Evolutionary conservation across 1,139 yeast genomes (phyloP), one percentile per base, ranked within the genome.

Genomic region (Yamadazyma jaroonii): DNA sequence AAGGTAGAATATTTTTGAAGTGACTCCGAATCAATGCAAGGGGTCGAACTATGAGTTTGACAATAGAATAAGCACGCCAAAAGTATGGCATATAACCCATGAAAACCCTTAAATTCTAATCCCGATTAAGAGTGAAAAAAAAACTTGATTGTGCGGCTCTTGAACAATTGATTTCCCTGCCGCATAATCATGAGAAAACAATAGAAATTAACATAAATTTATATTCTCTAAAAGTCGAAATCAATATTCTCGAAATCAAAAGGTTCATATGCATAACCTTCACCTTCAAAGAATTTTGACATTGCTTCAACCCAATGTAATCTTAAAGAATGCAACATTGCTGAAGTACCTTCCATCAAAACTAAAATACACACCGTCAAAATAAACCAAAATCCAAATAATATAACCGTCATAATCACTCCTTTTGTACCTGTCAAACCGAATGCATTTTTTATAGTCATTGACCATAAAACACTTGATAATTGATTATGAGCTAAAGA

Each of bases 301-400:
- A 94, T 94, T 24, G 97, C 90, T 64, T 94, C 99, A 40, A 94
- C 98, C 99, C 99, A 92, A 61, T 92, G 98, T 56, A 92, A 70
- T 63, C 98, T 85, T 53, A 94, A 75, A 20, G 97, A 86, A 64
- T 94, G 99, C 54, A 94, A 75, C 98, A 94, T 94, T 22, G 98
- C 98, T 30, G 96, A 86, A 0, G 98, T 94, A 37, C 99, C 99
- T 64, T 94, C 98, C 98, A 94, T 92, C 43, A 89, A 72, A 36
- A 94, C 97, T 58, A 94, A 74, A 42, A 94, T 89, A 49, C 89
- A 81, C 32, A 89, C 90, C 0, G 98, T 92, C 47, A 90, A 73
- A 4, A 81, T 78, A 59, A 94, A 89, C 99, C 99, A 94, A 81
- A 90, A 81, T 11, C 85, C 96, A 64, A 94, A 94, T 40, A 92